A percentile compares a stretch with the other conserved stretches of the same genome.
phyloP scores from a whole-genome alignment of 768 basidiomycete species.

The Suillus ampliporus region DNA sequence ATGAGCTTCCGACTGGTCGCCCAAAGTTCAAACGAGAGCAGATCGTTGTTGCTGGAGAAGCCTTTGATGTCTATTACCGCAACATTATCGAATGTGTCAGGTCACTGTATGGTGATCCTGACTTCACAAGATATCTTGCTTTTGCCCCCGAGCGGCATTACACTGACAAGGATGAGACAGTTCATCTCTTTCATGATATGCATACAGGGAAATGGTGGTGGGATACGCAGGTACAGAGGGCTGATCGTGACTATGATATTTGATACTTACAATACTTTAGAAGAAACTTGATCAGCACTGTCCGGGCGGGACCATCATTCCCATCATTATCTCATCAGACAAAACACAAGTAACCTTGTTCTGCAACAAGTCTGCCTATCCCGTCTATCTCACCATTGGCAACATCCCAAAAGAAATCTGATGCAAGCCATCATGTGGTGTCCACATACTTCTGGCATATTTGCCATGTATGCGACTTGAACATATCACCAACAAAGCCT shows the following conservation, averaged over 20 bases:
- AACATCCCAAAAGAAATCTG: conserved; percentile 44
- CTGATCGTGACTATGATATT: neutral
- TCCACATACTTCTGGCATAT: no score
- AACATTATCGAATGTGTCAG: no score
- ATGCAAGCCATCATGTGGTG: neutral
- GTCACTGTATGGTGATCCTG: conserved; percentile 41
- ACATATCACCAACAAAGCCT: conserved; percentile 19
- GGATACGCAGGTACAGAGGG: conserved; percentile 47
- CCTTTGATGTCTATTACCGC: conserved; percentile 38
- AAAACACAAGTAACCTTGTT: conserved; percentile 25
- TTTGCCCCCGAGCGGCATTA: conserved; percentile 47
- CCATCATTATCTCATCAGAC: conserved; percentile 29
- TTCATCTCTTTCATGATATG: conserved; percentile 46
- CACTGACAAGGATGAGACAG: conserved; percentile 29
- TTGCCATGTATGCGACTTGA: no score
- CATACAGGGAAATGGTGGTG: conserved; percentile 60
- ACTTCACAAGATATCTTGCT: conserved; percentile 37
- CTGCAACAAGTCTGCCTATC: conserved; percentile 22
- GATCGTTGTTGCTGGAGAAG: conserved; percentile 31
- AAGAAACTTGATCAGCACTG: conserved; percentile 19
- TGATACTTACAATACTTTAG: conserved; percentile 12
- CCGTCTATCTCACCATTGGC: conserved; percentile 33
- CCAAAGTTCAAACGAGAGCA: conserved; percentile 37
- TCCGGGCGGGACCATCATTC: conserved; percentile 12
- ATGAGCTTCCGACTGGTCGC: conserved; percentile 19